phyloP scores from a whole-genome alignment of 2,329 filamentous ascomycete species.

The Zasmidium citrigriseum region DNA sequence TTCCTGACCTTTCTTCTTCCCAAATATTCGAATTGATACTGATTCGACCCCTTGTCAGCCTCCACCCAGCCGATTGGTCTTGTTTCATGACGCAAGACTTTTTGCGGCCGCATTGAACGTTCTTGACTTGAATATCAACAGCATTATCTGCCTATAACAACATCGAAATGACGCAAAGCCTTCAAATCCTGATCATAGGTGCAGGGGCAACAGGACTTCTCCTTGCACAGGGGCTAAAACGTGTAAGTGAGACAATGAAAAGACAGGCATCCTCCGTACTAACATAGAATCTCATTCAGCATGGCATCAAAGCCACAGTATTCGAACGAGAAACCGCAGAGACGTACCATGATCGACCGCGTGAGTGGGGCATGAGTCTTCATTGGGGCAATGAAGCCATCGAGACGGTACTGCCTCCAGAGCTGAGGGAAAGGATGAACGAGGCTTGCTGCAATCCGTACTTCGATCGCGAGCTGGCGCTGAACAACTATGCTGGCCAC shows the following conservation, averaged over 20 bases:
- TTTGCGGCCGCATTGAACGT: no score
- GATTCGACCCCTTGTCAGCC: no score
- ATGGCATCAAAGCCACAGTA: constrained; percentile 8
- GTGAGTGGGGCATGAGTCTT: constrained; percentile 23
- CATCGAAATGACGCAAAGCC: no score
- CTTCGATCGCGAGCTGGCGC: neutral
- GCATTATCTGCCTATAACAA: no score
- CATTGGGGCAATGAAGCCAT: constrained; percentile 16
- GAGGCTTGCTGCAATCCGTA: constrained; percentile 13
- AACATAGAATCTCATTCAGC: neutral
- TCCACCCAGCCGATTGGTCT: no score
- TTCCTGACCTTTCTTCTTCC: no score
- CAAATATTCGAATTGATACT: no score
- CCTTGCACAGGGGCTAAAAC: constrained; percentile 21
- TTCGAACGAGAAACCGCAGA: constrained; percentile 19
- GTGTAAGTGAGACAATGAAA: no score
- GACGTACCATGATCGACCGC: neutral
- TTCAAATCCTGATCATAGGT: constrained; percentile 22
- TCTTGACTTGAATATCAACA: no score
- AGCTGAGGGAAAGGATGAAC: constrained; percentile 11
- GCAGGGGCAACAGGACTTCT: constrained; percentile 19
- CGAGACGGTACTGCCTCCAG: constrained; percentile 9
- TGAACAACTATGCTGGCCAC: constrained; percentile 14
- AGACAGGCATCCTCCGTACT: no score
- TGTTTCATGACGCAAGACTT: no score